Percentiles rank a stretch among this genome's conserved stretches.
These are phyloP conservation scores for Tricholoma bakamatsutake DNA, from an alignment of 768 basidiomycete species.

Conservation along the genomic window DNA sequence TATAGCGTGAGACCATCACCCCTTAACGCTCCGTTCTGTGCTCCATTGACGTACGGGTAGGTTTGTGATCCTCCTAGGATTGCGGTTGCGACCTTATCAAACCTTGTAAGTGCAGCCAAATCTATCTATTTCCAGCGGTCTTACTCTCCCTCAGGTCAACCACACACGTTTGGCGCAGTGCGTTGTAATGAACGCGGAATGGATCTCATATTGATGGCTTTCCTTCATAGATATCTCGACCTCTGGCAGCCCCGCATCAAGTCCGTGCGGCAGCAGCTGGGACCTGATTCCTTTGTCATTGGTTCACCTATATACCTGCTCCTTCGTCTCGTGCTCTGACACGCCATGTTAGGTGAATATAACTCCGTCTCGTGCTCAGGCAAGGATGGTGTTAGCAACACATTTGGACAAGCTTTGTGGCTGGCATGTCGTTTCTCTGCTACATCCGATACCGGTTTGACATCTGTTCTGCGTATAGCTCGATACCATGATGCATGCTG, in stretches of 20 bases:
- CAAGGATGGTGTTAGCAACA: constrained; percentile 43
- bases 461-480: constrained; percentile 21
- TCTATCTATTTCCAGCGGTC: neutral
- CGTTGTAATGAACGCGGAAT: constrained; percentile 5
- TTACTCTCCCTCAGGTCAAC: constrained; percentile 34
- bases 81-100: constrained; percentile 42
- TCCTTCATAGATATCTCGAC: constrained; percentile 39
- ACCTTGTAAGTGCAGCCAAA: constrained; percentile 28
- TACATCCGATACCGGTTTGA: neutral
- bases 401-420: constrained; percentile 52
- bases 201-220: neutral
- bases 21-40: neutral
- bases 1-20: constrained; percentile 35
- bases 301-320: constrained; percentile 20
- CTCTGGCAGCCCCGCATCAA: constrained; percentile 49
- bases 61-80: constrained; percentile 38
- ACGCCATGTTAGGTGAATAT: constrained; percentile 37
- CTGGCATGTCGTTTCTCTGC: constrained; percentile 22
- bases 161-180: constrained; percentile 45
- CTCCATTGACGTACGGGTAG: constrained; percentile 9
- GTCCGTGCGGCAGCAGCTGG: constrained; percentile 40
- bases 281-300: constrained; percentile 42
- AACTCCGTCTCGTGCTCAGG: constrained; percentile 53
- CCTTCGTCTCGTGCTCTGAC: neutral
- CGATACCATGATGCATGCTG: constrained; percentile 41